Percentiles rank a stretch among this genome's conserved stretches.
Evolutionary conservation across 306 rosid genomes (phyloP).

Genomic region (Cucumis hystrix): DNA sequence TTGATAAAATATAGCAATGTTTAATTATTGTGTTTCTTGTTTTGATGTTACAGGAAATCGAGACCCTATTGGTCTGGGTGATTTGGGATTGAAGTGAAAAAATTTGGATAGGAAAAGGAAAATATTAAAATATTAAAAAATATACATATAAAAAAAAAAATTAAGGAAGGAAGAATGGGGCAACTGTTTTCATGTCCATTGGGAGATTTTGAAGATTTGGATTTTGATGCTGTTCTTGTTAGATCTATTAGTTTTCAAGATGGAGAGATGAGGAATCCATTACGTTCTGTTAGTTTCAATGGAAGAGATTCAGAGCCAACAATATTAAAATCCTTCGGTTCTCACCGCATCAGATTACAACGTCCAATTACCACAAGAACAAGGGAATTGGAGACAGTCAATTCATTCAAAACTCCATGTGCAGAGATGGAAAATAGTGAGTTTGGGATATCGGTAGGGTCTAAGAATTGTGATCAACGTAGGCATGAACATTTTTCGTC

Average conservation of each 20-base stretch:
- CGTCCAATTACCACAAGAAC: constrained; percentile 29
- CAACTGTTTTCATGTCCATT: constrained; percentile 14
- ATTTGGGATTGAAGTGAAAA: background rate
- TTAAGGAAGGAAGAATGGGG: constrained; percentile 13
- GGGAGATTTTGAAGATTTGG: constrained; percentile 23
- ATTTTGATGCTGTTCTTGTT: constrained; percentile 23
- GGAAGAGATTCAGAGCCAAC: constrained; percentile 18
- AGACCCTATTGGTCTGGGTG: constrained; percentile 6
- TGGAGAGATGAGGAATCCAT: constrained; percentile 16
- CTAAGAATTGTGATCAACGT: constrained; percentile 11
- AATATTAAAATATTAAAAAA: background rate
- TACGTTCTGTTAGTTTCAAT: constrained; percentile 19
- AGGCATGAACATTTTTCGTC: background rate
- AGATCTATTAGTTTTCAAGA: constrained; percentile 13
- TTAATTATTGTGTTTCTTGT: background rate
- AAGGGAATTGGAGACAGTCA: constrained; percentile 22
- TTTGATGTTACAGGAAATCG: constrained; percentile 11
- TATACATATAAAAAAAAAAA: background rate
- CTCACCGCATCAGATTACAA: constrained; percentile 24
- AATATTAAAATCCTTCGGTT: constrained; percentile 7
- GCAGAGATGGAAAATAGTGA: constrained; percentile 22
- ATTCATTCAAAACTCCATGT: constrained; percentile 24
- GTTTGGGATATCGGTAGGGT: constrained; percentile 18
- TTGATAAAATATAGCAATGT: background rate
- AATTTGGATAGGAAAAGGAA: background rate